A percentile compares a stretch with the other conserved stretches of the same genome.
Conservation (phyloP, 805 yeast genomes). For the Metschnikowia similis region DNA sequence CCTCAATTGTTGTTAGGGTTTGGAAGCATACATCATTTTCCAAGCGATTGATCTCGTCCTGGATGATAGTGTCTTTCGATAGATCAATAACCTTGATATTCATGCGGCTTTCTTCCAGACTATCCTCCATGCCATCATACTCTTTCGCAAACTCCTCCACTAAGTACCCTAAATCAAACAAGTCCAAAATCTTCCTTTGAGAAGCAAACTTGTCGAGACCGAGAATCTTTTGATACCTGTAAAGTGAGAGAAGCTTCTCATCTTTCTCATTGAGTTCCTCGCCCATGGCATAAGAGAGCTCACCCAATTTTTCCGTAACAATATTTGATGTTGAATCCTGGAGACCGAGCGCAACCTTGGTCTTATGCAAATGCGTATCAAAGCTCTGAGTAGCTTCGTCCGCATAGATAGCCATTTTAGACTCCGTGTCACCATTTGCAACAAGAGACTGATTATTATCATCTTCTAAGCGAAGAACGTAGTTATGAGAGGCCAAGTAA, state of each 20-base stretch:
- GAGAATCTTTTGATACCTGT: conserved; percentile 22
- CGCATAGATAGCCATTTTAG: conserved; percentile 4
- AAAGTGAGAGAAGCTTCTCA: conserved; percentile 25
- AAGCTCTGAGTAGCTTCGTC: conserved; percentile 24
- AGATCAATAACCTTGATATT: conserved; percentile 18
- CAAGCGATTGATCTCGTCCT: conserved; percentile 38
- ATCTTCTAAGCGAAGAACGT: conserved; percentile 21
- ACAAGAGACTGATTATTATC: conserved; percentile 5
- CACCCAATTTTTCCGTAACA: conserved; percentile 37
- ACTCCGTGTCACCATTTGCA: conserved; percentile 6
- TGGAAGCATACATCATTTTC: conserved; percentile 38
- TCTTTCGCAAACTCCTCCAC: conserved; percentile 24
- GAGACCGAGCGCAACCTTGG: conserved; percentile 31
- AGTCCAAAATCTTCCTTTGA: conserved; percentile 24
- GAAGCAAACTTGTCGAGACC: conserved; percentile 25
- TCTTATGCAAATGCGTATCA: conserved; percentile 34
- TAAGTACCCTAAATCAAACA: conserved; percentile 31
- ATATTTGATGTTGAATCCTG: conserved; percentile 31
- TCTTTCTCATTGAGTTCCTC: conserved; percentile 36
- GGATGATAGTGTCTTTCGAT: conserved; percentile 31
- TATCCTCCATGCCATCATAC: conserved; percentile 8
- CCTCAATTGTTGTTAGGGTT: conserved; percentile 28
- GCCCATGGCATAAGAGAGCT: conserved; percentile 35
- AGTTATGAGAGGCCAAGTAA: conserved; percentile 27
- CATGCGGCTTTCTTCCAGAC: conserved; percentile 6